Evolutionary conservation across 805 yeast species (phyloP), one percentile per base, ranked within the genome.

Genomic region (Danielozyma ontarioensis): DNA sequence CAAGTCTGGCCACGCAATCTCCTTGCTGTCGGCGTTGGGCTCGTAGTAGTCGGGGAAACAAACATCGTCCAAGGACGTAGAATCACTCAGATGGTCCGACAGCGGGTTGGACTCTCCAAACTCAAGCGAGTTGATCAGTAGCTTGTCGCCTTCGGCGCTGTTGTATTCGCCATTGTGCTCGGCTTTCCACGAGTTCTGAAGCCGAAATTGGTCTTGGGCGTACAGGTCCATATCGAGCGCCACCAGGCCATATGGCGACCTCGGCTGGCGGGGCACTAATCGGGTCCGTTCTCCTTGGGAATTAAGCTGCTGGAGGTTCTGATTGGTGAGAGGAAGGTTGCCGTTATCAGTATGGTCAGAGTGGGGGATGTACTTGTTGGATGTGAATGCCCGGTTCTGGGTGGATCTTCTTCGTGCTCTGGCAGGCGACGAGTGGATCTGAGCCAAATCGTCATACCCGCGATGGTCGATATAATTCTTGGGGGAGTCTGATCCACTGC

Each of bases 11-110:
- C 97, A 90, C 29, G 56, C 48, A 40, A 39, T 34, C 17, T 41
- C 39, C 12, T 39, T 45, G 23, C 47, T 38, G 30, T 48, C 49
- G 27, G 50, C 51, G 22, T 47, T 51, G 15, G 51, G 55, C 15
- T 47, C 51, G 29, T 74, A 76, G 41, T 81, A 88, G 25, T 88
- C 68, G 0, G 95, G 96, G 55, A 87, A 78, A 51, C 96, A 90
- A 17, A 90, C 98, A 58, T 90, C 98, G 52, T 83, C 89, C 37
- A 90, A 61, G 1, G 96, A 84, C 0, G 95, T 80, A 25, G 77
- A 74, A 34, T 74, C 77, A 24, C 80, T 70, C 25, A 76, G 63
- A 38, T 83, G 67, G 31, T 83, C 72, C 15, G 80, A 71, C 3
- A 78, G 64, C 4, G 87, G 86, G 45, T 78, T 78, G n/a, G 84